Conservation (phyloP, 345 rosid genomes). For the Sisymbrium altissimum region DNA sequence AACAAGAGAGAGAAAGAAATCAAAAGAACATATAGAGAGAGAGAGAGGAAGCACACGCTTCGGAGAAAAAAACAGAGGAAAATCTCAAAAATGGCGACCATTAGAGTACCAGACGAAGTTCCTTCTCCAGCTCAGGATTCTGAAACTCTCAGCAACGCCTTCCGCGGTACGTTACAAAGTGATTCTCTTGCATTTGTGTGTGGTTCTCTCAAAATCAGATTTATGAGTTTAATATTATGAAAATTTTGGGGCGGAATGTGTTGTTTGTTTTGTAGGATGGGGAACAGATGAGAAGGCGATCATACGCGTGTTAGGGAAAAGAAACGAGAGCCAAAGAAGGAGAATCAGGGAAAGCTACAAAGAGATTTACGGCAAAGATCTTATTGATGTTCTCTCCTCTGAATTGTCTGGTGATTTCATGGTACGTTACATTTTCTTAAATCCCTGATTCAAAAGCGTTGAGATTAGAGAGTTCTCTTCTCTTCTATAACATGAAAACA, state of each 20-base stretch:
- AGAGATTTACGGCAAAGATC: slow-evolving; percentile 57
- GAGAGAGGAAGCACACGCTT: neutral
- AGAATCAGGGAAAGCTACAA: slow-evolving; percentile 58
- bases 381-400: slow-evolving; percentile 52
- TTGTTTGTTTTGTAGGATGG: slow-evolving; percentile 55
- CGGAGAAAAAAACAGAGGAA: slow-evolving; percentile 7
- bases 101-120: slow-evolving; percentile 54
- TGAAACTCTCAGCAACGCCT: slow-evolving; percentile 55
- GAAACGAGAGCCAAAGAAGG: slow-evolving; percentile 75
- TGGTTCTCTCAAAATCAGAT: neutral
- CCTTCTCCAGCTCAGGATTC: slow-evolving; percentile 73
- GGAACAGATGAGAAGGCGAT: slow-evolving; percentile 75
- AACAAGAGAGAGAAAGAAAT: neutral
- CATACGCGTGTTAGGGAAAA: slow-evolving; percentile 54
- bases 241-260: no score
- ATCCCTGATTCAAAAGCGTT: neutral
- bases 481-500: neutral
- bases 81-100: slow-evolving; percentile 34
- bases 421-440: slow-evolving; percentile 33
- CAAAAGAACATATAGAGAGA: neutral
- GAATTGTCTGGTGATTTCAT: slow-evolving; percentile 82
- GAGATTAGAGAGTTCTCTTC: neutral
- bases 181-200: neutral
- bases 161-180: slow-evolving; percentile 54
- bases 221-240: no score